Evolutionary conservation across 2,329 filamentous ascomycete species (phyloP), one percentile per base, ranked within the genome.

Genomic region (Fusarium chuoi): DNA sequence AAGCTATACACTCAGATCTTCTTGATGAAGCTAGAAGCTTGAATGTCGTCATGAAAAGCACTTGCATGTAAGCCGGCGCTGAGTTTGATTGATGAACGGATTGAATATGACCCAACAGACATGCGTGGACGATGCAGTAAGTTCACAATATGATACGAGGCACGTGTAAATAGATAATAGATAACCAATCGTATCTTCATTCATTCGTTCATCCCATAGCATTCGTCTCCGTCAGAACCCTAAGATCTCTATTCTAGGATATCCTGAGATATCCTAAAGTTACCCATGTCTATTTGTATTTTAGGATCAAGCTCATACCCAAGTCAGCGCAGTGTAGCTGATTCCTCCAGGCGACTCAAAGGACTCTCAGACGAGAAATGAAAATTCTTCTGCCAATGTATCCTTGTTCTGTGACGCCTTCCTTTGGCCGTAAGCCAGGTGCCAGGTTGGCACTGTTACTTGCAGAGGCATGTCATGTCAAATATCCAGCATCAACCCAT

Each of bases 141-240:
- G 46, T 51, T 44, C 38, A 35, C 26, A 44, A 36, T 55, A 49
- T 45, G 38, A 35, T 72, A 57, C 41, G 58, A 45, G 48, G 39
- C 41, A 33, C 41, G 56, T 66, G 41, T 61, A 58, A 61, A 71
- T 74, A 74, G 54, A 75, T 72, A 72, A 59, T 72, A 74, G 55
- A 74, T 58, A 46, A 56, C 15, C 30, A 65, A 49, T 70, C 70
- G 45, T 78, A 68, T 68, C 68, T 73, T 78, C 75, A 74, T 48
- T 33, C 33, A 20, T 77, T 64, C 74, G 68, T 75, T 71, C 65
- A 56, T 65, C 56, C 54, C 42, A 22, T 26, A 45, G 51, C 11
- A 49, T 56, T 39, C 28, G 26, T 55, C 6, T 65, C 18, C 6
- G 5, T 20, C 44, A 1, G 42, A 45, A 26, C 6, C 24, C 12